A percentile compares a stretch with the other conserved stretches of the same genome.
Conservation (phyloP, 1,139 yeast genomes). For the Protomyces macrosporus region DNA sequence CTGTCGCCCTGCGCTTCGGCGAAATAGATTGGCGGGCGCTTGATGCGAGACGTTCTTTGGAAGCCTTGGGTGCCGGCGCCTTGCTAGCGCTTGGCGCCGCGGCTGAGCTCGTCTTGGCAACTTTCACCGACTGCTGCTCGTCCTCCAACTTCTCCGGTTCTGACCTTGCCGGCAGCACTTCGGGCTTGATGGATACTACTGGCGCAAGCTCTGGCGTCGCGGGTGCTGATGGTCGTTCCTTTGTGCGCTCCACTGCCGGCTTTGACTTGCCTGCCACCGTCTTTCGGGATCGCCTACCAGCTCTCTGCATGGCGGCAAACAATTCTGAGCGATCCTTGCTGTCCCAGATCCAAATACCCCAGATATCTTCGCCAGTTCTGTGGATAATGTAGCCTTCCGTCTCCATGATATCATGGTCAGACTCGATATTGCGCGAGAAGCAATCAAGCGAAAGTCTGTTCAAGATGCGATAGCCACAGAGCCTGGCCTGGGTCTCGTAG, state of each 20-base stretch:
- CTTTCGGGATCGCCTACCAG: background rate
- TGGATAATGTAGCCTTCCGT: conserved; percentile 23
- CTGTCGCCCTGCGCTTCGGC: background rate
- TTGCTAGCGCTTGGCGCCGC: background rate
- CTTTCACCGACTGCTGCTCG: background rate
- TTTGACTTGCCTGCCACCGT: background rate
- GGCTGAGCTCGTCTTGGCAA: background rate
- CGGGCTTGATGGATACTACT: background rate
- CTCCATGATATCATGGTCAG: conserved; percentile 19
- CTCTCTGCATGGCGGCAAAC: conserved; percentile 10
- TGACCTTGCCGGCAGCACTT: background rate
- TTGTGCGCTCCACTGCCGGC: background rate
- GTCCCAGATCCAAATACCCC: conserved; percentile 26
- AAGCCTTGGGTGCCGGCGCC: background rate
- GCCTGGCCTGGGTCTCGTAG: conserved; percentile 6
- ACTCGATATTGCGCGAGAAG: conserved; percentile 6
- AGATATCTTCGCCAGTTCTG: conserved; percentile 15
- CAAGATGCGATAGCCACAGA: conserved; percentile 17
- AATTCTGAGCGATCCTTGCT: conserved; percentile 10
- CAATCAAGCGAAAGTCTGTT: conserved; percentile 18
- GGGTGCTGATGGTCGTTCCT: background rate
- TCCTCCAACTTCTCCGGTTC: background rate
- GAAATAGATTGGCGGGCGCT: background rate
- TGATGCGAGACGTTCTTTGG: background rate
- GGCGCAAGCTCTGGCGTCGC: background rate